Conservation (phyloP, 1,284 basidiomycete genomes). For the Schizophyllum amplum region DNA sequence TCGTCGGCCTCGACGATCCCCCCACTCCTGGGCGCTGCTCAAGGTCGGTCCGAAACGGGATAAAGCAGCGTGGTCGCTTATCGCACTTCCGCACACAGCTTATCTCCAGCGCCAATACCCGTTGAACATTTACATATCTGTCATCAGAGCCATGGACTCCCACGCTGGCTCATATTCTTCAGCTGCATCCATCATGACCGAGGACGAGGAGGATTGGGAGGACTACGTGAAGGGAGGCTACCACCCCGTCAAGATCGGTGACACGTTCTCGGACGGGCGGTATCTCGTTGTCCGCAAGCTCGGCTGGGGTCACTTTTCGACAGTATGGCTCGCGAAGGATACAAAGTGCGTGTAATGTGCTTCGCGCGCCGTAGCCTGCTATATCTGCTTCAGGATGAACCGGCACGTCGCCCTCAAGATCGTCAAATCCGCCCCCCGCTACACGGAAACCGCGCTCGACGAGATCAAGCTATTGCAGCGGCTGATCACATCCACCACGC, state of each 20-base stretch:
- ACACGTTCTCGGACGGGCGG: conserved; percentile 81
- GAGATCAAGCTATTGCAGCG: conserved; percentile 98
- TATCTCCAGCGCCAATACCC: background rate
- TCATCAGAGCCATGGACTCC: background rate
- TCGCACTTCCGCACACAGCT: background rate
- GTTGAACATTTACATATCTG: background rate
- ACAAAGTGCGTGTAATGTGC: conserved; percentile 54
- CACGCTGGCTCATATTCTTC: conserved; percentile 32
- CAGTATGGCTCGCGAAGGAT: conserved; percentile 89
- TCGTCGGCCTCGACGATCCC: background rate
- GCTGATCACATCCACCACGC: conserved; percentile 82
- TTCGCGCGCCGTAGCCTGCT: conserved; percentile 10
- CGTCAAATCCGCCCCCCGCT: conserved; percentile 94
- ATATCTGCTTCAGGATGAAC: conserved; percentile 54
- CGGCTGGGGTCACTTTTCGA: conserved; percentile 97
- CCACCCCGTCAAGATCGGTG: conserved; percentile 94
- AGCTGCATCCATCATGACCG: conserved; percentile 40
- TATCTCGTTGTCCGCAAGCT: conserved; percentile 94
- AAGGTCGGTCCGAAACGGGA: background rate
- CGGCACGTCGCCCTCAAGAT: conserved; percentile 98
- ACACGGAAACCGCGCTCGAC: conserved; percentile 97
- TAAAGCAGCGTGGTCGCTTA: background rate
- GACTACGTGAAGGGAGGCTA: conserved; percentile 89
- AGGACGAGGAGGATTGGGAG: conserved; percentile 79
- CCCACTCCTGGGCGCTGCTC: background rate